phyloP scores from a whole-genome alignment of 768 basidiomycete genomes.

The Coprinopsis sp. region DNA sequence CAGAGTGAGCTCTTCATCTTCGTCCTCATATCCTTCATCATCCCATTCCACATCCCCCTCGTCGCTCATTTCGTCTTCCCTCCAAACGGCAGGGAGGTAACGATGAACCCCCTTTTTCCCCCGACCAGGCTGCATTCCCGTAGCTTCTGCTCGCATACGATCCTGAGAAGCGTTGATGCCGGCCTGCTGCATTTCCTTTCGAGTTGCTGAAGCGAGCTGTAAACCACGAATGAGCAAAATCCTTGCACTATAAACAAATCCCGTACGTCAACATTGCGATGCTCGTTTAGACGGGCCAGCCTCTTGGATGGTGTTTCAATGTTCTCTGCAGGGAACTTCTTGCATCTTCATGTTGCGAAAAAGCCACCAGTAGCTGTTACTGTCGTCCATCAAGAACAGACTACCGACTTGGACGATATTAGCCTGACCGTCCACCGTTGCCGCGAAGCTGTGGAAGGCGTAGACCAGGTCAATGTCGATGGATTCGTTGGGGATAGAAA shows the following conservation, averaged over 20 bases:
- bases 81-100: slow-evolving; percentile 81
- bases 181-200: slow-evolving; percentile 63
- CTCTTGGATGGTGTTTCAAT: slow-evolving; percentile 98
- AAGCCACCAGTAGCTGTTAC: slow-evolving; percentile 99
- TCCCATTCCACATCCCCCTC: slow-evolving; percentile 64
- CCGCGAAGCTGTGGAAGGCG: slow-evolving; percentile 93
- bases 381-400: slow-evolving; percentile 94
- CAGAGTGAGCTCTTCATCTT: slow-evolving; percentile 59
- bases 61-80: slow-evolving; percentile 69
- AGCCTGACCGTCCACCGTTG: slow-evolving; percentile 97
- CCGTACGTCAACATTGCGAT: slow-evolving; percentile 91
- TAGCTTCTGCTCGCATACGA: slow-evolving; percentile 47
- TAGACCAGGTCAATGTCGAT: slow-evolving; percentile 94
- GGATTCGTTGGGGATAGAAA: slow-evolving; percentile 86
- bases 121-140: slow-evolving; percentile 42
- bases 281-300: slow-evolving; percentile 92
- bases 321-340: slow-evolving; percentile 95
- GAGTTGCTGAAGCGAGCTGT: slow-evolving; percentile 72
- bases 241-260: slow-evolving; percentile 12
- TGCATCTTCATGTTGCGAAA: slow-evolving; percentile 97
- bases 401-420: slow-evolving; percentile 98
- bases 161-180: slow-evolving; percentile 46
- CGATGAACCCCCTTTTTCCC: slow-evolving; percentile 54
- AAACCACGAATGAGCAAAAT: slow-evolving; percentile 5
- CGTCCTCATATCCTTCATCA: slow-evolving; percentile 63